Evolutionary conservation across 2,329 filamentous ascomycete species (phyloP).

Genomic region (Cercospora janseana): DNA sequence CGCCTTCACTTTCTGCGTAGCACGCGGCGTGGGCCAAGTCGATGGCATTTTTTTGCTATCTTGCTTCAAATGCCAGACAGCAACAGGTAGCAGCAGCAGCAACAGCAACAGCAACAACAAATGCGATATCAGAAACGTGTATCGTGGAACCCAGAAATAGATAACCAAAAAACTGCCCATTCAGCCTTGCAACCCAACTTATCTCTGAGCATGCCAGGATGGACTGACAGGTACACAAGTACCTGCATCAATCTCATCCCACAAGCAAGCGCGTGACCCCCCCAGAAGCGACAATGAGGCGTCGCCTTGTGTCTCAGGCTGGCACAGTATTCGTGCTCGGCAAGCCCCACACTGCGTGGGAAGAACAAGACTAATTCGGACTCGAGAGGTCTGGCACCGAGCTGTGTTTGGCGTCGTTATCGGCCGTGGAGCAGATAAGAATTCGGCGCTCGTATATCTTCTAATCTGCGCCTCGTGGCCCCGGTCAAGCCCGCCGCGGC

Average conservation of each 20-base stretch:
- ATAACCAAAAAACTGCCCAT: neutral
- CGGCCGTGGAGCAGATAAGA: constrained; percentile 1
- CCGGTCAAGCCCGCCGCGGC: constrained; percentile 1
- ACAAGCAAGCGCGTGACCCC: neutral
- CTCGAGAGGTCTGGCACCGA: too few species aligned
- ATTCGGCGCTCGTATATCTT: neutral
- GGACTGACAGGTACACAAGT: neutral
- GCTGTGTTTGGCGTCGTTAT: constrained; percentile 1
- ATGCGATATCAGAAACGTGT: neutral
- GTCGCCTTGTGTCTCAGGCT: neutral
- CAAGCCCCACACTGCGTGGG: too few species aligned
- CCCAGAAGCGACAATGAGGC: neutral
- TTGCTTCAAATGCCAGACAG: constrained; percentile 4
- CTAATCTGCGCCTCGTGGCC: too few species aligned
- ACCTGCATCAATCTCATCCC: neutral
- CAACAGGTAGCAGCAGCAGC: neutral
- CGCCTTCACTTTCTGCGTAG: constrained; percentile 2
- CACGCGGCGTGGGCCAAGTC: constrained; percentile 12
- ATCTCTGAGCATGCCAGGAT: neutral
- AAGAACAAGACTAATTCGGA: too few species aligned
- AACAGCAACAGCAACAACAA: neutral
- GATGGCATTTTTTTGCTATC: too few species aligned
- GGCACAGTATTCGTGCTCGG: neutral
- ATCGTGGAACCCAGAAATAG: neutral
- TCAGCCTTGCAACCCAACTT: neutral